Evolutionary conservation across 2,329 filamentous ascomycete species (phyloP).

Genomic region (Cladosporium oxysporum): DNA sequence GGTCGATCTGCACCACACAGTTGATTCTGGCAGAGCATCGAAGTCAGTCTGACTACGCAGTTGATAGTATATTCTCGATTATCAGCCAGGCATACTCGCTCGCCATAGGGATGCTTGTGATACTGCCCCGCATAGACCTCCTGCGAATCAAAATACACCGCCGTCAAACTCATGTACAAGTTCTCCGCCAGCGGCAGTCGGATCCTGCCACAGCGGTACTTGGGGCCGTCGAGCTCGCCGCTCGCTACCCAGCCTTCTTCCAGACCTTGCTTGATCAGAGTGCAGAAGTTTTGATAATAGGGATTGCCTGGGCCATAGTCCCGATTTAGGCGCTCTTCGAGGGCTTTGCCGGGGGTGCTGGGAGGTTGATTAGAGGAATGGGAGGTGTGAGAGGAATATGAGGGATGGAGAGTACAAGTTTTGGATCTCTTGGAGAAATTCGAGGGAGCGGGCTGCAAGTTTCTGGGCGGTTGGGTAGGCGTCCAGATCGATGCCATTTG

Average conservation of each 20-base stretch:
- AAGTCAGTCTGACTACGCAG: neutral
- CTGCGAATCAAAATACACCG: conserved; percentile 58
- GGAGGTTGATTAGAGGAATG: neutral
- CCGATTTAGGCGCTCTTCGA: conserved; percentile 39
- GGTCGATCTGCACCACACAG: conserved; percentile 46
- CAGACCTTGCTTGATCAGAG: conserved; percentile 36
- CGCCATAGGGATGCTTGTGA: conserved; percentile 36
- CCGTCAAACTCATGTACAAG: conserved; percentile 57
- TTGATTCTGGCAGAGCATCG: conserved; percentile 26
- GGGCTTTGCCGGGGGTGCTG: conserved; percentile 40
- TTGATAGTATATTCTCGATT: no score
- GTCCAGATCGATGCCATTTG: conserved; percentile 29
- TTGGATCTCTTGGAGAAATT: conserved; percentile 30
- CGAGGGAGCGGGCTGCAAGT: conserved; percentile 24
- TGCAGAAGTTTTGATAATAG: conserved; percentile 41
- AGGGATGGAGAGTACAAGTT: conserved; percentile 23
- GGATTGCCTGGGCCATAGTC: conserved; percentile 40
- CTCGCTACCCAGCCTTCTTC: conserved; percentile 42
- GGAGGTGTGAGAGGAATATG: neutral
- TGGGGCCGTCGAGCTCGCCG: conserved; percentile 42
- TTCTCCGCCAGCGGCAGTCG: conserved; percentile 49
- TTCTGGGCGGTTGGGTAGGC: conserved; percentile 28
- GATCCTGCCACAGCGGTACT: conserved; percentile 51
- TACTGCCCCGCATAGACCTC: conserved; percentile 55
- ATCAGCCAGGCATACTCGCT: conserved; percentile 9